Evolutionary conservation across 225 moss, liverwort and hornwort genomes (phyloP).

Genomic region (Marchantia polymorpha): DNA sequence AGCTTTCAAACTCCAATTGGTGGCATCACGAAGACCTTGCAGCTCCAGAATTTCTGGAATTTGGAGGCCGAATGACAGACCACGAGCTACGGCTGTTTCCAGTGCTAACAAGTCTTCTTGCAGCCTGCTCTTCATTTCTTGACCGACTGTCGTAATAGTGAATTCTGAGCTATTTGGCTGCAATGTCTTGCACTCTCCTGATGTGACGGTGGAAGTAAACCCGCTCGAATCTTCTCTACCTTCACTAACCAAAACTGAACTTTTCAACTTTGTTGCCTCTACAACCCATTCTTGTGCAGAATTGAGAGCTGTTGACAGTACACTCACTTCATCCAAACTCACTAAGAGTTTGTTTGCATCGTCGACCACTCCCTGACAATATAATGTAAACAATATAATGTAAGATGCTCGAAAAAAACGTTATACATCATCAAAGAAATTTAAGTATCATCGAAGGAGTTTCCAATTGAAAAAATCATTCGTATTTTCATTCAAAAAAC

Average conservation of each 20-base stretch:
- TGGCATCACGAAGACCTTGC: conserved; percentile 42
- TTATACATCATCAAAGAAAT: neutral
- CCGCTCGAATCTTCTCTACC: conserved; percentile 5
- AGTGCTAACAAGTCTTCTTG: conserved; percentile 50
- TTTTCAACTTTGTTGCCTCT: conserved; percentile 21
- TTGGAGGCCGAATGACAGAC: conserved; percentile 54
- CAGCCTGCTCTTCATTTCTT: conserved; percentile 25
- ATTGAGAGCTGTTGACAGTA: conserved; percentile 25
- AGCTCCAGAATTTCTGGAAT: conserved; percentile 65
- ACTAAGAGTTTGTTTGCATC: conserved; percentile 33
- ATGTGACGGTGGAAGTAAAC: neutral
- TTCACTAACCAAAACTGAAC: conserved; percentile 29
- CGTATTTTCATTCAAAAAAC: no score
- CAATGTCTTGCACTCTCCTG: conserved; percentile 6
- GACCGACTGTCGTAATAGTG: neutral
- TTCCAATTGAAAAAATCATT: neutral
- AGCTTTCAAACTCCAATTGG: conserved; percentile 60
- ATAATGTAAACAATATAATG: neutral
- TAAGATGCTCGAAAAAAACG: neutral
- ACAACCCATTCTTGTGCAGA: conserved; percentile 36
- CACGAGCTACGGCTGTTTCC: conserved; percentile 46
- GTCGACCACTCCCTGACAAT: conserved; percentile 33
- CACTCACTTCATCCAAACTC: conserved; percentile 31
- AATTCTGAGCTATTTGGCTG: conserved; percentile 9
- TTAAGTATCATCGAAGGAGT: neutral